Base-by-base conservation (phyloP, 257 asterid species). In the Cordia subcordata region DNA sequence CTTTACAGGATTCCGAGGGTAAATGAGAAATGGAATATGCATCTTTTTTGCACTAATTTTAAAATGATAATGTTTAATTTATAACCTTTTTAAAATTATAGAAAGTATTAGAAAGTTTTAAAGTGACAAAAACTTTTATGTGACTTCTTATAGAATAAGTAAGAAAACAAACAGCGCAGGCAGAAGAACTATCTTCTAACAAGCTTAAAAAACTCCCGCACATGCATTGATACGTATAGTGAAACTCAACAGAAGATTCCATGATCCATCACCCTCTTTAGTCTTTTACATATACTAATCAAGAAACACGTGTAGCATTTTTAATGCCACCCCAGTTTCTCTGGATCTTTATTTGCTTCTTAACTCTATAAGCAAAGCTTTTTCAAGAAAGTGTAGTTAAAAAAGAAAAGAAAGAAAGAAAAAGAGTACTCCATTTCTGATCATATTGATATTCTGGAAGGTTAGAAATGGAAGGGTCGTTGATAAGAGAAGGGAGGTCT, bases 401-500 rank as follows among this genome's bases (percentile, higher is more conserved):
- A 40, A 8, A 57, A 53, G 49, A 50, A 54, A 32, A 54, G 19
- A 37, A 6, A 42, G 46, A n/a, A n/a, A n/a, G 13, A 12, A 2
- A 14, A 42, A 42, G 10, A 49, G 15, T 4, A 14, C 13, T 49
- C 17, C 23, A 64, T 47, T 42, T 44, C 49, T 21, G 68, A 8
- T 33, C 64, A 21, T 17, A n/a, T n/a, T n/a, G n/a, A n/a, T n/a
- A 3, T 9, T 46, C 23, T 60, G 39, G 13, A 22, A 11, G 5
- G 32, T 9, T 5, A 13, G 32, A 63, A 58, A 84, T 89, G 97
- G 83, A 38, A 68, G 85, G 64, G 59, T 51, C 9, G 44, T 8
- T 66, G 59, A 17, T 76, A 12, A 83, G 88, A 66, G 87, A 76
- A 78, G 93, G 96, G 66, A 90, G 96, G 75, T 87, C 95, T 57